Base-by-base conservation (phyloP, 2,329 filamentous ascomycete genomes). In the Alternaria novae-zelandiae region DNA sequence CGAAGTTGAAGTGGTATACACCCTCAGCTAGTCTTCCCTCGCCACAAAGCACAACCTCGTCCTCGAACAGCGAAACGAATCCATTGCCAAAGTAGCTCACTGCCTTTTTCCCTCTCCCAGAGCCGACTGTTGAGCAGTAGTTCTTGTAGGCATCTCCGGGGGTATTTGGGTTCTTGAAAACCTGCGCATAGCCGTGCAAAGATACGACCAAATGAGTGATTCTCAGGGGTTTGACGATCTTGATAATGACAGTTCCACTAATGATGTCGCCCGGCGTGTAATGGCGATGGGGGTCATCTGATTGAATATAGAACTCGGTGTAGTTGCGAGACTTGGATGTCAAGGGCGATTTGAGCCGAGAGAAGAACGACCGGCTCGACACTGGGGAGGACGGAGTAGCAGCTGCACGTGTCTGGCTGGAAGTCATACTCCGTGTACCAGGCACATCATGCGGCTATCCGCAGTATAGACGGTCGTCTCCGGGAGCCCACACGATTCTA, bases 181-280 rank as follows among this genome's bases (percentile, higher is more conserved):
- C 91, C 74, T 92, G 90, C 59, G 93, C 91, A 78, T 89, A 93
- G 64, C 92, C 92, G 77, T 93, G 91, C 57, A 96, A 82, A 64
- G 89, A 88, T 66, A 95, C 90, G 11, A 91, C 91, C 53, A 96
- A 84, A 81, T 96, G 92, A 8, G 92, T 95, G 72, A 96, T 88
- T 70, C 91, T 86, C 65, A 93, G 82, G 17, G 92, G 89, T 79
- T 93, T 93, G 71, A 91, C 83, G 36, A 93, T 86, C 60, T 88
- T 90, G 71, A 95, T 82, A 64, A 92, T 85, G 51, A 95, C 91
- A 67, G 87, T 87, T 57, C 92, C 92, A 61, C 86, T 87, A 50
- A 96, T 90, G 68, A 89, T 83, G 74, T 95, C 92, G 64, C 92
- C 92, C 5, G 91, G 90, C 25, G 84, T 85, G 79, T 94, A 94